Evolutionary conservation across 768 basidiomycete genomes (phyloP).

Genomic region (Trametopsis cervina): DNA sequence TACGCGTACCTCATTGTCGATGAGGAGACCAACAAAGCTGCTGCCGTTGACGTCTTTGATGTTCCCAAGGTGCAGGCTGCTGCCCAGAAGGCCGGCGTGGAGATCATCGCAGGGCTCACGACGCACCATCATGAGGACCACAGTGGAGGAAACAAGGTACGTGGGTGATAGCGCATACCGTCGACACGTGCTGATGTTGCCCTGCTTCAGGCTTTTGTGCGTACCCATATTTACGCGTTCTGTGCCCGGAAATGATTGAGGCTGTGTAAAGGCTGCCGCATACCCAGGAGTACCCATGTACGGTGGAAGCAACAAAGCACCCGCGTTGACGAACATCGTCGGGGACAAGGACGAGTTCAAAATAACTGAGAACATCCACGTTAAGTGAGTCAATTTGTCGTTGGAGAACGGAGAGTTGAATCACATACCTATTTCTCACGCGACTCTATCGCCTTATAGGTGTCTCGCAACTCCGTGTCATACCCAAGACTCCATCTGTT

Average conservation of each 20-base stretch:
- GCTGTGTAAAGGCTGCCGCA: constrained; percentile 28
- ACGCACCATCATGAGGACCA: constrained; percentile 94
- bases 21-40: constrained; percentile 56
- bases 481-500: constrained; percentile 96
- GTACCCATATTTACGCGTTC: constrained; percentile 20
- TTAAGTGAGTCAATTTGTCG: constrained; percentile 40
- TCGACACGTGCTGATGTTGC: neutral
- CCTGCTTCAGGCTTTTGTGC: constrained; percentile 37
- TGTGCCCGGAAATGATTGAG: neutral
- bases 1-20: constrained; percentile 83
- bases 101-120: constrained; percentile 69
- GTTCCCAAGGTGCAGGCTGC: constrained; percentile 58
- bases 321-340: constrained; percentile 63
- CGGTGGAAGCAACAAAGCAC: constrained; percentile 71
- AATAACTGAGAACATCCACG: constrained; percentile 54
- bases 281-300: constrained; percentile 53
- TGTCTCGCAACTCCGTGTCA: constrained; percentile 89
- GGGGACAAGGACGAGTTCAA: constrained; percentile 78
- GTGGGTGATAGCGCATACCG: constrained; percentile 12
- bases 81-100: constrained; percentile 55
- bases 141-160: constrained; percentile 78
- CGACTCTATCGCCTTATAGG: constrained; percentile 28
- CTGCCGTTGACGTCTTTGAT: constrained; percentile 78
- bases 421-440: too few relatives aligned
- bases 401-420: too few relatives aligned